A percentile compares a stretch with the other conserved stretches of the same genome.
Evolutionary conservation across 192 early-diverging fungal genomes (phyloP).

Genomic region (Coemansia sp.): DNA sequence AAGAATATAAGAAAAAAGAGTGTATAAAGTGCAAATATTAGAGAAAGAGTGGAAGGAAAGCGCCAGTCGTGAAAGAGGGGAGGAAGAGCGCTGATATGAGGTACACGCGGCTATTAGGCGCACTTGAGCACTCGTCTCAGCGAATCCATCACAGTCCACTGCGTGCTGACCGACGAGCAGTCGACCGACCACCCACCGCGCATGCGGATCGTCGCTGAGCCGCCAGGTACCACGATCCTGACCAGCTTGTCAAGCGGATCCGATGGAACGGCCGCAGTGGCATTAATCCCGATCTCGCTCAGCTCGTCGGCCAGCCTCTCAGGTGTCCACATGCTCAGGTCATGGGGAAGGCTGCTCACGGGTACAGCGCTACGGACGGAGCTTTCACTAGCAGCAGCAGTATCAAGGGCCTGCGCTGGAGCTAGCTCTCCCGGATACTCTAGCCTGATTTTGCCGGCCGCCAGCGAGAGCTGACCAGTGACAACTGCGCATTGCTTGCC

Average conservation of each 20-base stretch:
- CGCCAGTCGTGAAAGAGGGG: background rate
- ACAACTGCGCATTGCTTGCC: conserved; percentile 47
- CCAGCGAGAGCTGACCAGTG: conserved; percentile 26
- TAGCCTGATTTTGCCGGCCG: conserved; percentile 43
- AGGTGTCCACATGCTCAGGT: conserved; percentile 29
- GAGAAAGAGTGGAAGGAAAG: background rate
- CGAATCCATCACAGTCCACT: conserved; percentile 45
- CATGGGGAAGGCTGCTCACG: background rate
- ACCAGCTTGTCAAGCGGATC: conserved; percentile 4
- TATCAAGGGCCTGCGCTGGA: background rate
- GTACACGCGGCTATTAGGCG: background rate
- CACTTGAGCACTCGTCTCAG: conserved; percentile 33
- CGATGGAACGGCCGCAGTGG: background rate
- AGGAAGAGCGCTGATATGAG: no score
- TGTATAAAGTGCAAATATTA: background rate
- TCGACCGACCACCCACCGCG: conserved; percentile 39
- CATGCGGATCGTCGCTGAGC: conserved; percentile 39
- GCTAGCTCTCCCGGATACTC: conserved; percentile 3
- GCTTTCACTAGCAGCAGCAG: background rate
- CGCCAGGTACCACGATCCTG: conserved; percentile 32
- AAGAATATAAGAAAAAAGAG: background rate
- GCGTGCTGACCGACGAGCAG: conserved; percentile 37
- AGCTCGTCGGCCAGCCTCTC: conserved; percentile 43
- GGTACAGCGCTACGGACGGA: background rate
- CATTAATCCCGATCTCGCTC: conserved; percentile 34